Conservation (phyloP, 306 rosid genomes). For the Vicia sativa region DNA sequence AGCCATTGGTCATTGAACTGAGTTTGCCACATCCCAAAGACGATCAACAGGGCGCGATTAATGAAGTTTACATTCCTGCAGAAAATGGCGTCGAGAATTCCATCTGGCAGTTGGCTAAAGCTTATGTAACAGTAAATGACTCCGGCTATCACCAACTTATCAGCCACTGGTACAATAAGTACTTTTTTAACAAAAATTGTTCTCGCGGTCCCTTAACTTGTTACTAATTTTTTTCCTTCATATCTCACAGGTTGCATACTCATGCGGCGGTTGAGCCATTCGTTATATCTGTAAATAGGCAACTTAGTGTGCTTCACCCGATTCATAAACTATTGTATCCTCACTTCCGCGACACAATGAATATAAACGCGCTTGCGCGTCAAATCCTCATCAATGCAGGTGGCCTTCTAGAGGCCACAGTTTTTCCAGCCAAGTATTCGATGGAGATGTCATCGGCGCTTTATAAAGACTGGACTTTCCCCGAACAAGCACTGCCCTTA, state of each 20-base stretch:
- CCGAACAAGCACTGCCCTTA: constrained; percentile 72
- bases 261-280: constrained; percentile 88
- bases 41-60: constrained; percentile 58
- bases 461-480: constrained; percentile 76
- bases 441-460: constrained; percentile 71
- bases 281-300: constrained; percentile 73
- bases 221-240: not conserved
- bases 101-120: constrained; percentile 83
- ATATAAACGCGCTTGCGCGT: constrained; percentile 68
- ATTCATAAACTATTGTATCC: constrained; percentile 74
- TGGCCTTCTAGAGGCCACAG: constrained; percentile 66
- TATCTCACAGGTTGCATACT: constrained; percentile 65
- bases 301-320: constrained; percentile 81
- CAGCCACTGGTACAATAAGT: constrained; percentile 66
- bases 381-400: constrained; percentile 70
- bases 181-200: not conserved
- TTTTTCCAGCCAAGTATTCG: constrained; percentile 60
- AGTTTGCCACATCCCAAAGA: constrained; percentile 69
- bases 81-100: constrained; percentile 57
- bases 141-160: constrained; percentile 77
- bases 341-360: constrained; percentile 86
- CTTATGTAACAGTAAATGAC: constrained; percentile 69
- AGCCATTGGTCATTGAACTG: constrained; percentile 76
- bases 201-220: not conserved
- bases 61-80: constrained; percentile 62